Conservation (phyloP, 208 protist genomes). For the Phytomonas francai region DNA sequence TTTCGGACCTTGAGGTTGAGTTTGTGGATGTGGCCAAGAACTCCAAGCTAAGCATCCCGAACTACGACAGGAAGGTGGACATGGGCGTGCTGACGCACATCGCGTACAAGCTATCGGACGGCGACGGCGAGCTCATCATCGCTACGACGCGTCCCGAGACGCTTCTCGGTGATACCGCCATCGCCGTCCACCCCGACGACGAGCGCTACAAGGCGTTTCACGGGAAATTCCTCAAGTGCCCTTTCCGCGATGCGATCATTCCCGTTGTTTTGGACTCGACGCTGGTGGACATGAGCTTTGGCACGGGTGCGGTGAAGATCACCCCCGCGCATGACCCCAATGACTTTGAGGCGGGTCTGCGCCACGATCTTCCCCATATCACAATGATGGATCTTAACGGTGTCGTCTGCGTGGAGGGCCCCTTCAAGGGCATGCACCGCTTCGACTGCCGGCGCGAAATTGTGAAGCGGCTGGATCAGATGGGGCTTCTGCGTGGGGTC, state of each 20-base stretch:
- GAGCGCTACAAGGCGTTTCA: constrained; percentile 94
- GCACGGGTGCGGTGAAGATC: constrained; percentile 97
- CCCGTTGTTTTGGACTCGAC: constrained; percentile 95
- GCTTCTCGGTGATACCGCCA: constrained; percentile 98
- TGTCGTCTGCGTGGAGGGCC: constrained; percentile 85
- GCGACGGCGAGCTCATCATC: constrained; percentile 91
- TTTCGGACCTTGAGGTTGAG: constrained; percentile 99
- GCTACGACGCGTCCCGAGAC: constrained; percentile 99
- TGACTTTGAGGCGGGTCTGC: constrained; percentile 97
- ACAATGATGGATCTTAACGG: constrained; percentile 96
- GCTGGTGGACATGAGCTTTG: constrained; percentile 98
- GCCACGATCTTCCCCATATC: constrained; percentile 95
- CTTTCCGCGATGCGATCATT: constrained; percentile 93
- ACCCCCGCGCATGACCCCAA: constrained; percentile 99
- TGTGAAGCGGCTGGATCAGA: constrained; percentile 88
- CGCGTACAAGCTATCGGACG: constrained; percentile 91
- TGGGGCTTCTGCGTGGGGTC: constrained; percentile 86
- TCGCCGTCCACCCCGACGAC: constrained; percentile 98
- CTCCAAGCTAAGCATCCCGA: constrained; percentile 80
- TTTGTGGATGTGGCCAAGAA: constrained; percentile 83
- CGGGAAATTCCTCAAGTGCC: constrained; percentile 94
- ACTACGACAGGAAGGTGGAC: constrained; percentile 88
- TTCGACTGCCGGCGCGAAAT: constrained; percentile 92
- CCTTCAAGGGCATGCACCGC: constrained; percentile 94
- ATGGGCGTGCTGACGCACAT: constrained; percentile 94